phyloP scores from a whole-genome alignment of 331 rosid genomes.

The Acacia pycnantha region DNA sequence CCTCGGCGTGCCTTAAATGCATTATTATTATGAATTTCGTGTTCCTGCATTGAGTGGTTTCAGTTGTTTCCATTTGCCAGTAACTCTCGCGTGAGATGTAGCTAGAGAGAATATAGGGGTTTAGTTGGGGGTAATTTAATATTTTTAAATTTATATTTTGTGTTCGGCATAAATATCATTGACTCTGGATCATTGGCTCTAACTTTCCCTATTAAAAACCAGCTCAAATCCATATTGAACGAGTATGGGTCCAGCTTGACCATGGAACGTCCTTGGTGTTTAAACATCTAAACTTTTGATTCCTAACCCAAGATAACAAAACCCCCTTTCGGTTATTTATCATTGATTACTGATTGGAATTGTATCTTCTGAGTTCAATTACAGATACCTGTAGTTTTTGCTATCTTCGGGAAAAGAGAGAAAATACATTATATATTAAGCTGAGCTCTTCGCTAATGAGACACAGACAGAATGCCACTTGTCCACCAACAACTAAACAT shows the following conservation, averaged over 20 bases:
- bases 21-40: too few relatives aligned
- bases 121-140: too few relatives aligned
- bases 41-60: too few relatives aligned
- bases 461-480: constrained; percentile 28
- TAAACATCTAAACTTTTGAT: neutral
- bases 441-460: constrained; percentile 10
- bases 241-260: neutral
- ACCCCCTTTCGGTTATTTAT: neutral
- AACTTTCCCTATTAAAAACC: neutral
- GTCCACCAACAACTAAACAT: neutral
- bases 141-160: too few relatives aligned
- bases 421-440: neutral
- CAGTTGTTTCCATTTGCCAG: too few relatives aligned
- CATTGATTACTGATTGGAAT: neutral
- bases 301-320: neutral
- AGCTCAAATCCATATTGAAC: neutral
- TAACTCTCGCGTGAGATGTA: too few relatives aligned
- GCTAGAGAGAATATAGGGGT: too few relatives aligned
- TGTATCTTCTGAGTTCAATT: neutral
- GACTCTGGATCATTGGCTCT: too few relatives aligned
- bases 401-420: neutral
- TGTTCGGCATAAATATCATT: too few relatives aligned
- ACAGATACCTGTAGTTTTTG: neutral
- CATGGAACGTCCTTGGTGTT: neutral
- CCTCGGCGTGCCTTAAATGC: too few relatives aligned